phyloP scores from a whole-genome alignment of 2,329 filamentous ascomycete genomes.

The Amesomyces nigricolor region DNA sequence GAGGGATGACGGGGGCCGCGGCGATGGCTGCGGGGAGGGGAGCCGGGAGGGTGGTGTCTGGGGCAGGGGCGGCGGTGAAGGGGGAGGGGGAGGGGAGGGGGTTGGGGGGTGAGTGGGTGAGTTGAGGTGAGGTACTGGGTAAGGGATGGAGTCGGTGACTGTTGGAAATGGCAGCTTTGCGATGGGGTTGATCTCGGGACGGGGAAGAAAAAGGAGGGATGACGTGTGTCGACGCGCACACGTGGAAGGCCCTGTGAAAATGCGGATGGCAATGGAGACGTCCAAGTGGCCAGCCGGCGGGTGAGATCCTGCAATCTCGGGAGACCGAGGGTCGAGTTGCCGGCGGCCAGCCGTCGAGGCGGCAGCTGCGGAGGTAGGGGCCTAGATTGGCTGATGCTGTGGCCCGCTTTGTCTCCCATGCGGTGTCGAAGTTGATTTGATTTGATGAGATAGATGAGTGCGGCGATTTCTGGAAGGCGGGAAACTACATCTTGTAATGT shows the following conservation, averaged over 20 bases:
- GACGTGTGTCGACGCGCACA: background rate
- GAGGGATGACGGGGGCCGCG: conserved; percentile 40
- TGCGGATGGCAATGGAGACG: background rate
- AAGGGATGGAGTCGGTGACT: background rate
- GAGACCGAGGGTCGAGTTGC: too few relatives aligned
- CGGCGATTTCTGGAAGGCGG: background rate
- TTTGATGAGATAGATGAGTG: background rate
- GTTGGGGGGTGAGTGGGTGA: conserved; percentile 60
- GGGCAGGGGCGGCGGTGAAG: conserved; percentile 43
- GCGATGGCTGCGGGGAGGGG: conserved; percentile 37
- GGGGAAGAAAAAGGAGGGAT: background rate
- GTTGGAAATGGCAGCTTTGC: background rate
- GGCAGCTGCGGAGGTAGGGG: conserved; percentile 10
- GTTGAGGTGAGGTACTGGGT: background rate
- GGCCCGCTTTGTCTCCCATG: background rate
- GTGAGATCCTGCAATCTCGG: background rate
- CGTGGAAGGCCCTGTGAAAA: background rate
- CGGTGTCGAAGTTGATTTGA: background rate
- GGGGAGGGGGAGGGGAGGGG: conserved; percentile 42
- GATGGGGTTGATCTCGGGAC: too few relatives aligned
- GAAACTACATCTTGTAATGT: too few relatives aligned
- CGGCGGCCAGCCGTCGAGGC: conserved; percentile 11
- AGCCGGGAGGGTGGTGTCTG: conserved; percentile 30
- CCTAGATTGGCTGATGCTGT: conserved; percentile 2
- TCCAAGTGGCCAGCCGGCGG: conserved; percentile 1